Conservation (phyloP, 106 monocot genomes). For the Triglochin maritima region DNA sequence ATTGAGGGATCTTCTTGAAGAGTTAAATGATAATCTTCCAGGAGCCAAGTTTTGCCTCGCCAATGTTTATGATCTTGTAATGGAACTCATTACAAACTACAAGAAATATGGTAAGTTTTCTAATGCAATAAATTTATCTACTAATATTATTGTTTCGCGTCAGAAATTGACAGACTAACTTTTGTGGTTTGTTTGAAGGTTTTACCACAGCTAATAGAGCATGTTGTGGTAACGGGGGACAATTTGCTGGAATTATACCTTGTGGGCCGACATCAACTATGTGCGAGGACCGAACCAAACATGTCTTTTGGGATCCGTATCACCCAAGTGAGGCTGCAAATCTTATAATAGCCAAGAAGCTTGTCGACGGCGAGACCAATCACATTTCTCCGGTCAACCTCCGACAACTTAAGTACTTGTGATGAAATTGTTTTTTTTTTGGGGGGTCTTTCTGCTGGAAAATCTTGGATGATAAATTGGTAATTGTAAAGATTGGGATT, state of each 20-base stretch:
- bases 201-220: constrained; percentile 52
- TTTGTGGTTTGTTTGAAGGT: constrained; percentile 25
- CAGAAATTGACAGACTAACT: neutral
- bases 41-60: constrained; percentile 68
- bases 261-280: constrained; percentile 57
- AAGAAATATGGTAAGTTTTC: constrained; percentile 30
- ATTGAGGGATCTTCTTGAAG: constrained; percentile 44
- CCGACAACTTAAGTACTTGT: constrained; percentile 8
- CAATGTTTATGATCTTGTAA: constrained; percentile 76
- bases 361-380: constrained; percentile 64
- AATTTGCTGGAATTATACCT: constrained; percentile 56
- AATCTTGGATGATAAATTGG: too few relatives aligned
- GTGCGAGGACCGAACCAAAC: constrained; percentile 39
- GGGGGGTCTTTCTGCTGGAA: too few relatives aligned
- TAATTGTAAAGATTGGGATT: too few relatives aligned
- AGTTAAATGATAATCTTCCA: constrained; percentile 51
- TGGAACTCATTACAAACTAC: constrained; percentile 64
- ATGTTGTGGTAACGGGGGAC: constrained; percentile 72
- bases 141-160: neutral
- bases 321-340: constrained; percentile 89
- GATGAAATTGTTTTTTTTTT: too few relatives aligned
- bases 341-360: constrained; percentile 39
- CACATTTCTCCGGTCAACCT: constrained; percentile 67
- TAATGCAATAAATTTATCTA: neutral
- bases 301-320: constrained; percentile 92